phyloP scores from a whole-genome alignment of 805 yeast species.

The Hanseniaspora taiwanica region DNA sequence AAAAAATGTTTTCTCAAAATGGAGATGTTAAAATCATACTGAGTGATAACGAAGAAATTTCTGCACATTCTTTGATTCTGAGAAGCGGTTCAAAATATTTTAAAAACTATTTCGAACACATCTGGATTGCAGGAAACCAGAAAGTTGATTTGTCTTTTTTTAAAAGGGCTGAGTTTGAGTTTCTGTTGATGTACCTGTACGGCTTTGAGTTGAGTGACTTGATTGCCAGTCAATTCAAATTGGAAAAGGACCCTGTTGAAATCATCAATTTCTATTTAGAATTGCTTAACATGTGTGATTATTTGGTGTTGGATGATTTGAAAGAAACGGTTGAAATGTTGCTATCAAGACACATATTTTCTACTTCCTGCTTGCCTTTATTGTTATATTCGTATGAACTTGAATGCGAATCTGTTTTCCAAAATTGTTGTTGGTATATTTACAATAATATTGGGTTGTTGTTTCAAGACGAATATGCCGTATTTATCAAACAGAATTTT shows the following conservation, averaged over 20 bases:
- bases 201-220: constrained; percentile 27
- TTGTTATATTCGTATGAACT: constrained; percentile 39
- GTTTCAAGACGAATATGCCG: constrained; percentile 34
- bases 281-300: constrained; percentile 36
- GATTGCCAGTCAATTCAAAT: not conserved
- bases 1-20: not conserved
- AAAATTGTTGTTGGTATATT: constrained; percentile 54
- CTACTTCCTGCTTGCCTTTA: constrained; percentile 48
- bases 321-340: constrained; percentile 49
- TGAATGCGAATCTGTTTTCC: constrained; percentile 41
- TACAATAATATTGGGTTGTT: constrained; percentile 51
- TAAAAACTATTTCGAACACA: constrained; percentile 37
- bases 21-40: constrained; percentile 34
- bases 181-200: constrained; percentile 41
- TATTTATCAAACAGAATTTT: constrained; percentile 21
- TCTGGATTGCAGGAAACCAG: constrained; percentile 33
- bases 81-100: constrained; percentile 48
- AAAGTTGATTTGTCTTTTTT: constrained; percentile 33
- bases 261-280: constrained; percentile 8
- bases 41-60: constrained; percentile 30
- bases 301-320: constrained; percentile 44
- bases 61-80: constrained; percentile 41
- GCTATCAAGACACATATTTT: constrained; percentile 38
- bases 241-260: constrained; percentile 5
- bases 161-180: constrained; percentile 28